Evolutionary conservation across 2,329 filamentous ascomycete species (phyloP).

Genomic region (Alternaria sp.): DNA sequence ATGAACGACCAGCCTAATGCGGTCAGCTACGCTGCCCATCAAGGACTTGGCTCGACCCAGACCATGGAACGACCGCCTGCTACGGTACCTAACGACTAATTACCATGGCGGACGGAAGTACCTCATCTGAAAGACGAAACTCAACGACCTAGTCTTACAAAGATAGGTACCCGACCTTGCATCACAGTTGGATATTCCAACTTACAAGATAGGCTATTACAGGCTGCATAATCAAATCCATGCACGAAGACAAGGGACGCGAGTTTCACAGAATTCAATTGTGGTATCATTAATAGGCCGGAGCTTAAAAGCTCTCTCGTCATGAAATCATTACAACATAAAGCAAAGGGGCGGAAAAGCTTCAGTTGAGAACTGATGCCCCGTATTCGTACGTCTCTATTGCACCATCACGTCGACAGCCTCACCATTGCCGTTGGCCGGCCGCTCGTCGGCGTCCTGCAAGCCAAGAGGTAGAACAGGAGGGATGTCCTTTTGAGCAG

Average conservation of each 20-base stretch:
- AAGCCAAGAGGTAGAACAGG: constrained; percentile 51
- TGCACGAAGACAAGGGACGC: background rate
- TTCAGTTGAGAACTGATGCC: background rate
- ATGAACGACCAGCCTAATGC: background rate
- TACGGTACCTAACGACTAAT: background rate
- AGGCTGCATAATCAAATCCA: no score
- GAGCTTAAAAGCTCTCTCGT: background rate
- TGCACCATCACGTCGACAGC: constrained; percentile 46
- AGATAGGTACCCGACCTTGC: background rate
- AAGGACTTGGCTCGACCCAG: background rate
- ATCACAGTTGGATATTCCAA: background rate
- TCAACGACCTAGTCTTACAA: background rate
- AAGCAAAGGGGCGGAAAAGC: background rate
- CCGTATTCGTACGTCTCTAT: constrained; percentile 5
- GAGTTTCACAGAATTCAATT: background rate
- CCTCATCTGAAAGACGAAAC: background rate
- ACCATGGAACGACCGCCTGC: background rate
- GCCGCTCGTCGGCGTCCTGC: constrained; percentile 41
- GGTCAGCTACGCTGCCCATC: background rate
- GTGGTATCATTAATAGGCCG: background rate
- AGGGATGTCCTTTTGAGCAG: constrained; percentile 52
- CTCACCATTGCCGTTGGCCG: constrained; percentile 39
- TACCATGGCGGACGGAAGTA: background rate
- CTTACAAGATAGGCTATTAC: no score
- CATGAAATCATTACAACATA: background rate